A percentile compares a stretch with the other conserved stretches of the same genome.
phyloP scores from a whole-genome alignment of 2,329 filamentous ascomycete genomes.

The Ceratocystis cacaofunesta region DNA sequence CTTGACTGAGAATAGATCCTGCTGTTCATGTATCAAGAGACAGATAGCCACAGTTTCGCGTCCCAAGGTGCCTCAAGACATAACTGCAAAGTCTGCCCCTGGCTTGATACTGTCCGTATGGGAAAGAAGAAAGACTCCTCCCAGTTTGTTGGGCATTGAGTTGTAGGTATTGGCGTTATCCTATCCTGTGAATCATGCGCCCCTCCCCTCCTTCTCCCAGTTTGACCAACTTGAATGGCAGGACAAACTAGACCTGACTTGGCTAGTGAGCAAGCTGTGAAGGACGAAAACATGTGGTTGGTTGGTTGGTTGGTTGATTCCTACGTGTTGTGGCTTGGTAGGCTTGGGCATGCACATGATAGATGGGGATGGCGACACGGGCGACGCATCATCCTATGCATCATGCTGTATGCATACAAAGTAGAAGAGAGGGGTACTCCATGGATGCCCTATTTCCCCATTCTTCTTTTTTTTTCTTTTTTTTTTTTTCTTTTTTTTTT shows the following conservation, averaged over 20 bases:
- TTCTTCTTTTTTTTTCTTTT: not conserved
- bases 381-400: not conserved
- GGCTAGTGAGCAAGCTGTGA: not conserved
- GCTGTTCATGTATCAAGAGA: too few relatives aligned
- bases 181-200: too few relatives aligned
- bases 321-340: not conserved
- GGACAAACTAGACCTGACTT: not conserved
- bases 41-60: not conserved
- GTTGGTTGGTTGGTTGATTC: not conserved
- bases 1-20: too few relatives aligned
- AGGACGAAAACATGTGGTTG: not conserved
- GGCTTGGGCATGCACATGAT: not conserved
- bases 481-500: not conserved
- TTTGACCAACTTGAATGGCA: too few relatives aligned
- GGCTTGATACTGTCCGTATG: too few relatives aligned
- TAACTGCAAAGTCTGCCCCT: too few relatives aligned
- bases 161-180: too few relatives aligned
- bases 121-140: too few relatives aligned
- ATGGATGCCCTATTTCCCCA: not conserved
- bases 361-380: not conserved
- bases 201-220: too few relatives aligned
- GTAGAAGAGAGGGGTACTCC: not conserved
- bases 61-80: not conserved
- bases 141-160: not conserved
- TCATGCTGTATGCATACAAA: slow-evolving; percentile 10